Base-by-base conservation (phyloP, 495 filamentous ascomycete species). In the Hypoxylon lienhwacheense region DNA sequence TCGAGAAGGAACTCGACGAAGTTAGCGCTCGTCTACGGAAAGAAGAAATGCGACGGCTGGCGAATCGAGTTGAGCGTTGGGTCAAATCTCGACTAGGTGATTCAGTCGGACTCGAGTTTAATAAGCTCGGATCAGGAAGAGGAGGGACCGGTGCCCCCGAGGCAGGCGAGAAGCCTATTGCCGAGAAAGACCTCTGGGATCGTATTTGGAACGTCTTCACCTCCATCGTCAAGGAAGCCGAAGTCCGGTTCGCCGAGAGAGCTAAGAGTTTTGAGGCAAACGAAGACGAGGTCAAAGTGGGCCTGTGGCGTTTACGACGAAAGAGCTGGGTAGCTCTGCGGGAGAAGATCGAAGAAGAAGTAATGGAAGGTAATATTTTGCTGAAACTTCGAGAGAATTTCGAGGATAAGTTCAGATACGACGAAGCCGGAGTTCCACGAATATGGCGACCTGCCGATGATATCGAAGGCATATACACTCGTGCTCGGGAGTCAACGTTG, bases 401-500 rank as follows among this genome's bases (percentile, higher is more conserved):
- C 58, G 93, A 98, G 64, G 93, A 98, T 72, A 96, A 95, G 66
- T 98, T 98, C 80, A 88, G 93, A 47, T 98, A 98, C 62, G 95
- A 98, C 56, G 91, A 95, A 37, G 84, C 83, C 10, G 95, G 95
- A 26, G 95, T 98, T 2, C 93, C 93, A 3, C 79, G 93, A 28
- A 96, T 98, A 64, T 98, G 93, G 93, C 86, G 95, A 15, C 93
- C 93, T 1, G 91, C 87, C 0, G 93, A 98, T 67, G 93, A 97
- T 66, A 97, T 98, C 62, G 95, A 98, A 70, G 90, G 91, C 34
- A 70, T 92, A 39, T 98, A 97, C 66, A 96, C 91, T 8, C 82
- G 81, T 36, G 90, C 93, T 7, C 86, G 91, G 46, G 91, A 97
- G 64, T 91, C 89, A 1, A 98, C 93, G 0, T 75, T 97, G 32